Conservation (phyloP, 768 basidiomycete genomes). For the Boletus pseudo-olivaceus region DNA sequence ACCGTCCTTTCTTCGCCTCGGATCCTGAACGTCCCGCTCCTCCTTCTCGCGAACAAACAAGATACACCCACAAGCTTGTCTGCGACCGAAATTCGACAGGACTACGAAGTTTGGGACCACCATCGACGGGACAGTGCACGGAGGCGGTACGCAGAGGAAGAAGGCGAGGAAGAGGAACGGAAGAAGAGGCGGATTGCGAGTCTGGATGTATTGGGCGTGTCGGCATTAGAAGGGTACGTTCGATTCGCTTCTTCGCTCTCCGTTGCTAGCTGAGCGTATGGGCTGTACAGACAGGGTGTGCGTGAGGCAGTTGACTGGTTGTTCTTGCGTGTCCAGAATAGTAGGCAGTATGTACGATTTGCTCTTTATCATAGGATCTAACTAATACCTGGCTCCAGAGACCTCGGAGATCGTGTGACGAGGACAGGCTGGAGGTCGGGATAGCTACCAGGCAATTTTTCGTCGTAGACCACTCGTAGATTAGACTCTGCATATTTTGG, state of each 20-base stretch:
- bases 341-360: conserved; percentile 48
- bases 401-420: conserved; percentile 14
- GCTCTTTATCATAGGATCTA: neutral
- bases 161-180: conserved; percentile 42
- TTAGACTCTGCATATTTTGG: neutral
- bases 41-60: conserved; percentile 96
- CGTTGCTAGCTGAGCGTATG: neutral
- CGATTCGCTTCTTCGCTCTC: neutral
- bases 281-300: conserved; percentile 68
- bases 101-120: conserved; percentile 86
- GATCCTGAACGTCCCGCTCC: conserved; percentile 83
- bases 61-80: conserved; percentile 78
- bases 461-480: neutral
- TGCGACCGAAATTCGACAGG: conserved; percentile 86
- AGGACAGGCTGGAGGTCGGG: conserved; percentile 10
- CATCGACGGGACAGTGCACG: conserved; percentile 67
- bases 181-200: conserved; percentile 63
- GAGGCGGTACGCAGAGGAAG: conserved; percentile 46
- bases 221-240: conserved; percentile 83
- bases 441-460: neutral
- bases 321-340: conserved; percentile 90
- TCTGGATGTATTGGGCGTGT: conserved; percentile 86
- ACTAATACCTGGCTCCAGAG: conserved; percentile 6
- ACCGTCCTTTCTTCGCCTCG: conserved; percentile 84
- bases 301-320: conserved; percentile 92